phyloP scores from a whole-genome alignment of 2,329 filamentous ascomycete species.

The Trichoderma breve region DNA sequence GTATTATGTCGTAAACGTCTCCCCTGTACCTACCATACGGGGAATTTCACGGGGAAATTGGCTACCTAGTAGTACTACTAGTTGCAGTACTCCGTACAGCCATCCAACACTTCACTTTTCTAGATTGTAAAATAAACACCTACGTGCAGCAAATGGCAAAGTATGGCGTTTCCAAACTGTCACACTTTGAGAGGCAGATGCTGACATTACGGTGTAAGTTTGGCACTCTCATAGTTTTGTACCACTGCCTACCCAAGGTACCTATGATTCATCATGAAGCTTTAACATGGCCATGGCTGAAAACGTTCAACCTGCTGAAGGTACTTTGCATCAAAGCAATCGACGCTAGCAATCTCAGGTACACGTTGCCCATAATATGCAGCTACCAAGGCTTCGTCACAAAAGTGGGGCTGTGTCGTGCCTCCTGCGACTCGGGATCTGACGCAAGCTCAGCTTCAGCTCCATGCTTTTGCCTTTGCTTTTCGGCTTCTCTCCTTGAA shows the following conservation, averaged over 20 bases:
- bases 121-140: neutral
- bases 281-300: neutral
- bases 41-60: neutral
- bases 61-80: neutral
- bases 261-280: neutral
- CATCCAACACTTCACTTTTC: neutral
- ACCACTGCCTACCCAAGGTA: too few relatives aligned
- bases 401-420: slow-evolving; percentile 1
- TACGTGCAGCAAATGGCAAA: neutral
- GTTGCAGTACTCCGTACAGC: neutral
- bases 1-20: neutral
- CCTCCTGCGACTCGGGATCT: slow-evolving; percentile 5
- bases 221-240: neutral
- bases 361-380: neutral
- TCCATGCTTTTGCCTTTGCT: neutral
- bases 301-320: neutral
- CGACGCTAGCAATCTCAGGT: neutral
- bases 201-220: neutral
- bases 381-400: neutral
- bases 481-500: neutral
- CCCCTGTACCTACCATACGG: neutral
- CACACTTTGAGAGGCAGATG: neutral
- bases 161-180: neutral
- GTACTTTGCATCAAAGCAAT: neutral
- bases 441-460: slow-evolving; percentile 21